Conservation (phyloP, 257 asterid species). For the Petrea volubilis region DNA sequence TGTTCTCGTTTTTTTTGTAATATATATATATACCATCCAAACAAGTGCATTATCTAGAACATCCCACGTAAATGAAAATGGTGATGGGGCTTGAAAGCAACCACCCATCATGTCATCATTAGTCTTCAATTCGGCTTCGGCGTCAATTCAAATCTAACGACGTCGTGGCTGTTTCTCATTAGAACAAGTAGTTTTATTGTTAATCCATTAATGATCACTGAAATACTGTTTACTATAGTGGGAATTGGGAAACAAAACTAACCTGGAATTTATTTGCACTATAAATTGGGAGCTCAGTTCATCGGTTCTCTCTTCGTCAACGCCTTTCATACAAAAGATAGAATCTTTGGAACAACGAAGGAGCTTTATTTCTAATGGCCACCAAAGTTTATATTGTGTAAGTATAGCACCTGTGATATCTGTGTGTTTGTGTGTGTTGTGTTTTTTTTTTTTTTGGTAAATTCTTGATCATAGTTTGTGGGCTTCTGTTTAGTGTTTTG, state of each 20-base stretch:
- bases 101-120: constrained; percentile 25
- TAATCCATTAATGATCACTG: neutral
- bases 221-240: neutral
- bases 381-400: constrained; percentile 64
- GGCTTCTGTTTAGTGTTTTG: neutral
- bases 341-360: neutral
- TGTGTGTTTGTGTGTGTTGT: neutral
- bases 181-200: neutral
- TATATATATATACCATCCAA: too few species aligned
- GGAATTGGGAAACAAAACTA: neutral
- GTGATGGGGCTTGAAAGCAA: constrained; percentile 37
- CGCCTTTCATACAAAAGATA: neutral
- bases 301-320: neutral
- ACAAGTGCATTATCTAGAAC: too few species aligned
- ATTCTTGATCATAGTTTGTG: neutral
- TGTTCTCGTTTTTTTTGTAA: too few species aligned
- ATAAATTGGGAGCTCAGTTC: constrained; percentile 10
- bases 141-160: constrained; percentile 7
- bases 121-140: neutral
- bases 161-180: neutral
- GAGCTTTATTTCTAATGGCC: constrained; percentile 40
- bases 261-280: neutral
- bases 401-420: constrained; percentile 29
- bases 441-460: neutral
- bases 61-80: constrained; percentile 21